phyloP scores from a whole-genome alignment of 768 basidiomycete genomes.

The Lentinus tigrinus region DNA sequence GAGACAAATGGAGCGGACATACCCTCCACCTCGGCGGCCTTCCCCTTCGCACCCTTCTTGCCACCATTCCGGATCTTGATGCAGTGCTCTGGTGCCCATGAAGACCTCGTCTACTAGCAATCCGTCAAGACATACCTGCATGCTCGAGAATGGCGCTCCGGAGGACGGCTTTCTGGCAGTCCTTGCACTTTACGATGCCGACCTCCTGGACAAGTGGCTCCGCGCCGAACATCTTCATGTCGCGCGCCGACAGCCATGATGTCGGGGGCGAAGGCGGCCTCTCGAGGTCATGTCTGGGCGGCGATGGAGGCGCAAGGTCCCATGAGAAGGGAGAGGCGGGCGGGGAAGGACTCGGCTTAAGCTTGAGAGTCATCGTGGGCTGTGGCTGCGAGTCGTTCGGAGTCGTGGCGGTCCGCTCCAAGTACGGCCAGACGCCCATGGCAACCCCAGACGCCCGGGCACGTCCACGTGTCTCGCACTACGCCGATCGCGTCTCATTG shows the following conservation, averaged over 20 bases:
- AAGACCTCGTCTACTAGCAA: neutral
- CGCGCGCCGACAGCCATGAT: conserved; percentile 79
- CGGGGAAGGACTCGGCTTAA: conserved; percentile 36
- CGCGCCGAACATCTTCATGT: conserved; percentile 87
- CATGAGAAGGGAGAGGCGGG: conserved; percentile 63
- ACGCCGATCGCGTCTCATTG: neutral
- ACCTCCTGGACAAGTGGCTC: conserved; percentile 68
- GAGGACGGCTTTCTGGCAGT: conserved; percentile 81
- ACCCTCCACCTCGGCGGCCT: conserved; percentile 47
- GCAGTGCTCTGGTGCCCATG: conserved; percentile 51
- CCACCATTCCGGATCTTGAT: conserved; percentile 52
- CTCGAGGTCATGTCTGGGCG: conserved; percentile 32
- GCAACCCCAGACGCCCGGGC: neutral
- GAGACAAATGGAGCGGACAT: neutral
- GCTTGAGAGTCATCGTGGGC: conserved; percentile 39
- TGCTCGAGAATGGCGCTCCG: conserved; percentile 77
- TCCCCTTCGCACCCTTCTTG: conserved; percentile 58
- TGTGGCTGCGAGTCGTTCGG: too few species aligned
- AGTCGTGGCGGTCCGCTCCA: neutral
- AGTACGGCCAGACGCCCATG: neutral
- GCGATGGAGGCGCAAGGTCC: conserved; percentile 39
- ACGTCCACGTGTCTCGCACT: conserved; percentile 5
- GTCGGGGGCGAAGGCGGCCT: conserved; percentile 71
- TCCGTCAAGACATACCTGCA: conserved; percentile 47
- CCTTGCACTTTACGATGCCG: conserved; percentile 67